Conservation (phyloP, 768 basidiomycete species). For the Kwoniella dejecticola region DNA sequence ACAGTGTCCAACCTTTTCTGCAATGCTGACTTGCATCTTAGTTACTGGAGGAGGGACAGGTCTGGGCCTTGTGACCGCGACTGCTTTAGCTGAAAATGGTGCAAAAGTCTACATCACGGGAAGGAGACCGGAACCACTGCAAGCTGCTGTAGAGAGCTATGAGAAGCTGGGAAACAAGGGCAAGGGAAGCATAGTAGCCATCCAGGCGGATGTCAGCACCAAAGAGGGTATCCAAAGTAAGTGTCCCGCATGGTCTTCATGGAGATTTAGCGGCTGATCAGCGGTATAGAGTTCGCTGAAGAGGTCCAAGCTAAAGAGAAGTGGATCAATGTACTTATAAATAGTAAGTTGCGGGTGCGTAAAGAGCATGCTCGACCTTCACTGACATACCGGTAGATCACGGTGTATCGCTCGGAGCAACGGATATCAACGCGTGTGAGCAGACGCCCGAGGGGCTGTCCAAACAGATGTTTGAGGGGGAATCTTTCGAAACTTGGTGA, state of each 20-base stretch:
- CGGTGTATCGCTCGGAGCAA: slow-evolving; percentile 40
- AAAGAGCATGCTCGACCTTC: background rate
- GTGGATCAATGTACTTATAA: slow-evolving; percentile 49
- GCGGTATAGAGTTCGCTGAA: slow-evolving; percentile 30
- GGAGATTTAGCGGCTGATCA: background rate
- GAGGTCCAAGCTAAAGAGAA: slow-evolving; percentile 44
- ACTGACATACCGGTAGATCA: slow-evolving; percentile 29
- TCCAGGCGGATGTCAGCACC: slow-evolving; percentile 46
- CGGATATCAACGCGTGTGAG: slow-evolving; percentile 41
- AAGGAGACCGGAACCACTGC: slow-evolving; percentile 42
- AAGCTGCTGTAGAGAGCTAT: slow-evolving; percentile 38
- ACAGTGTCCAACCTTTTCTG: background rate
- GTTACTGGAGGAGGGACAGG: slow-evolving; percentile 44
- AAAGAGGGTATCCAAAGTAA: slow-evolving; percentile 52
- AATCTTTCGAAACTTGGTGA: slow-evolving; percentile 48
- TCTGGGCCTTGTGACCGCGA: slow-evolving; percentile 38
- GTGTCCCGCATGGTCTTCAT: slow-evolving; percentile 11
- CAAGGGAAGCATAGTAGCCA: slow-evolving; percentile 40
- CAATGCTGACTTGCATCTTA: background rate
- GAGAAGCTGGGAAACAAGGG: slow-evolving; percentile 24
- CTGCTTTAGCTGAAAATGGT: slow-evolving; percentile 49
- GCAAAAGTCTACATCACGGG: slow-evolving; percentile 55
- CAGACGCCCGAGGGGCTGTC: slow-evolving; percentile 50
- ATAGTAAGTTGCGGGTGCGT: slow-evolving; percentile 36
- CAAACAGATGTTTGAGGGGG: slow-evolving; percentile 48